Base-by-base conservation (phyloP, 768 basidiomycete genomes). In the Lactifluus hygrophoroides region DNA sequence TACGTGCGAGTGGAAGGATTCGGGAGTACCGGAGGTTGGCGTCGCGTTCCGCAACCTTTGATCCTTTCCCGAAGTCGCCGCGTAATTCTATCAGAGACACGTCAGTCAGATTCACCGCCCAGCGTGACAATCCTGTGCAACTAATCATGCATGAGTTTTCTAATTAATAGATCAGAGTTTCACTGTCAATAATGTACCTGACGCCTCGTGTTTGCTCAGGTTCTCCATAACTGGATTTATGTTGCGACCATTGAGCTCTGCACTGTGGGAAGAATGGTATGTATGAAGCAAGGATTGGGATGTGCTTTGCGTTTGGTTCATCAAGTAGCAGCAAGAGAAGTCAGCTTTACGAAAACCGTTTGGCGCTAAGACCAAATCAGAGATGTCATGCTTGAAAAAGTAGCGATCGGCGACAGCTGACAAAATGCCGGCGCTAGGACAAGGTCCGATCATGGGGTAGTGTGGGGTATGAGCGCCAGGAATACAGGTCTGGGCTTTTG, bases 391-490 rank as follows among this genome's bases (percentile, higher is more conserved):
- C 28, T 38, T 25, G 11, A 40, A 25, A 49, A 25, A 9, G 47
- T 6, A 35, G 17, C 21, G 38, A 43, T 56, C 40, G 45, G 51
- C 52, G 46, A 40, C 19, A 40, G 51, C 45, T 52, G 57, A 58
- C 51, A 34, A 14, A n/a, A 23, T 14, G 14, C 45, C 7, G 28
- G 52, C 52, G 47, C 52, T 54, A 44, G 42, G n/a, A 1, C 38
- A 43, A 27, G 46, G 34, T 42, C 58, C 47, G 53, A 43, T 42
- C 47, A 54, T 59, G 58, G 58, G 58, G 52, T 49, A 48, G 30
- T 59, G 58, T 44, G 58, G 58, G 58, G 58, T 54, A 58, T 44
- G 45, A 43, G 53, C 58, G 58, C 52, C 46, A 30, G 10, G n/a
- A 17, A 28, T 34, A n/a, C 21, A 19, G 37, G 58, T 54, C 58